Evolutionary conservation across 352 stramenopile species (phyloP).

Genomic region (Thalassiosira delicatula): DNA sequence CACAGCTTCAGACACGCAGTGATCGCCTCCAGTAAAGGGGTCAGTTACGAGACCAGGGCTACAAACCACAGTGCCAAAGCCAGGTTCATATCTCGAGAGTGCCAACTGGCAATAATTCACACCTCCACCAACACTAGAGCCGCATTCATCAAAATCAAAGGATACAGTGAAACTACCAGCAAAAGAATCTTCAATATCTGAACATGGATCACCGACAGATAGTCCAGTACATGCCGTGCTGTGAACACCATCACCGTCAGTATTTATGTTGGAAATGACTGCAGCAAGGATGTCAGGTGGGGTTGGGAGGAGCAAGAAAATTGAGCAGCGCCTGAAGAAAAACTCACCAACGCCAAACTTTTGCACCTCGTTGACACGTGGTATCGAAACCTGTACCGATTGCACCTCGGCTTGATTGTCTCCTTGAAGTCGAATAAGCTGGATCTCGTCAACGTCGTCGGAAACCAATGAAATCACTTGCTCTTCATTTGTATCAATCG

Average conservation of each 20-base stretch:
- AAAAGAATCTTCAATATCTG: conserved; percentile 72
- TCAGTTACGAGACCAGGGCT: conserved; percentile 64
- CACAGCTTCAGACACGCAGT: conserved; percentile 66
- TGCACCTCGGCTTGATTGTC: conserved; percentile 88
- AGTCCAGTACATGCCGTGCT: conserved; percentile 48
- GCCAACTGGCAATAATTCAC: conserved; percentile 79
- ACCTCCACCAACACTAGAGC: conserved; percentile 29
- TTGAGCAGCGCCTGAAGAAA: too few relatives aligned
- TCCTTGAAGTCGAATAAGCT: conserved; percentile 87
- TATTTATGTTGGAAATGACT: conserved; percentile 82
- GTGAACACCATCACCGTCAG: conserved; percentile 70
- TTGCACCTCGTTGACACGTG: conserved; percentile 87
- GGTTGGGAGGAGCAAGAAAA: too few relatives aligned
- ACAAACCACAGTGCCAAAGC: conserved; percentile 62
- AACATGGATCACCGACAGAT: conserved; percentile 68
- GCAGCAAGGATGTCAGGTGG: too few relatives aligned
- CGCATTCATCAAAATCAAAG: conserved; percentile 85
- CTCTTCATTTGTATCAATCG: conserved; percentile 91
- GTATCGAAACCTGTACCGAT: conserved; percentile 85
- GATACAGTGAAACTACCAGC: conserved; percentile 70
- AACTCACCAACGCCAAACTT: conserved; percentile 86
- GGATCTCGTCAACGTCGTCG: conserved; percentile 91
- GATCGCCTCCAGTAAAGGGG: conserved; percentile 59
- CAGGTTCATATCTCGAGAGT: conserved; percentile 62
- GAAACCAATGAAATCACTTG: conserved; percentile 87